Evolutionary conservation across 345 rosid genomes (phyloP).

Genomic region (Salix purpurea): DNA sequence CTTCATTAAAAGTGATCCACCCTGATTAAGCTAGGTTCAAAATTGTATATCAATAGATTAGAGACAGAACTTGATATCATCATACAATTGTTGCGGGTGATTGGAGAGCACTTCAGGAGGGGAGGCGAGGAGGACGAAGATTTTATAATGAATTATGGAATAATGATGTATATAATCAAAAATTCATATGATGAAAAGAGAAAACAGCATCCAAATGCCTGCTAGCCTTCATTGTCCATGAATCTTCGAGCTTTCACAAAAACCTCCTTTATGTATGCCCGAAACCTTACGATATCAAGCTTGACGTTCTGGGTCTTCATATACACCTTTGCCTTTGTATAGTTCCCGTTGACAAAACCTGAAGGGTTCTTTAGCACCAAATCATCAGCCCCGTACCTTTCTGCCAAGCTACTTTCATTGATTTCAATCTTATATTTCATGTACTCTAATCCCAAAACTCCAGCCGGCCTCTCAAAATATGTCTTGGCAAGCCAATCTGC

Average conservation of each 20-base stretch:
- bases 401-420: constrained; percentile 35
- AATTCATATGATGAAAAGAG: background rate
- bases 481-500: constrained; percentile 18
- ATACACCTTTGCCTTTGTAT: constrained; percentile 19
- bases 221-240: constrained; percentile 16
- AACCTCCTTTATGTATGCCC: constrained; percentile 5
- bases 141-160: background rate
- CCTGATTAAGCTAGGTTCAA: background rate
- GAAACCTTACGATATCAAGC: constrained; percentile 15
- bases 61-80: background rate
- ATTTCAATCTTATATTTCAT: constrained; percentile 20
- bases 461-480: constrained; percentile 25
- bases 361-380: constrained; percentile 24
- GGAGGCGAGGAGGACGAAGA: background rate
- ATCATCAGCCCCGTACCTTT: constrained; percentile 14
- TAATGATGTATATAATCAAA: background rate
- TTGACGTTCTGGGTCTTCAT: constrained; percentile 29
- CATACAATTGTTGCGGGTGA: background rate
- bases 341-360: background rate
- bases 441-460: constrained; percentile 33
- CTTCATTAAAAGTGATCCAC: background rate
- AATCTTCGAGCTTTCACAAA: constrained; percentile 17
- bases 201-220: background rate
- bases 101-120: background rate
- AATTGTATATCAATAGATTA: background rate